Percentiles rank a stretch among this genome's conserved stretches.
Evolutionary conservation across 306 rosid species (phyloP).

Genomic region (Vicia sativa): DNA sequence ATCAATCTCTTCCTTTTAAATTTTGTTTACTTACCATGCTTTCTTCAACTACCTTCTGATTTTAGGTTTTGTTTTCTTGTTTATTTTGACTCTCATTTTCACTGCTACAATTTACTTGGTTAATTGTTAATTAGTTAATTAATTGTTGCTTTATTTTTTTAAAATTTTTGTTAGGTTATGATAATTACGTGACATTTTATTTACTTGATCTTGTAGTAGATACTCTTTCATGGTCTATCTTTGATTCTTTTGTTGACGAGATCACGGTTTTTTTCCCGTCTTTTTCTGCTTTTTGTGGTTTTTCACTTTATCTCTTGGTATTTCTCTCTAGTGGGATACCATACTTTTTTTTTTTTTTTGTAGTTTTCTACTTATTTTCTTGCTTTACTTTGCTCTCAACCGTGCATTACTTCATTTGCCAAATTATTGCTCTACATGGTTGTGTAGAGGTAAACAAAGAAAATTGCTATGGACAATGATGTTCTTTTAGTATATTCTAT

Average conservation of each 20-base stretch:
- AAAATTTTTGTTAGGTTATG: slow-evolving; percentile 7
- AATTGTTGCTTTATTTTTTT: slow-evolving; percentile 19
- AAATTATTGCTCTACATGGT: slow-evolving; percentile 27
- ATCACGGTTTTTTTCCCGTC: slow-evolving; percentile 62
- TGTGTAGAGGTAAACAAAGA: slow-evolving; percentile 36
- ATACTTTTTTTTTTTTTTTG: slow-evolving; percentile 19
- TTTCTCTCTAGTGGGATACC: slow-evolving; percentile 62
- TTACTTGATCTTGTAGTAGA: slow-evolving; percentile 35
- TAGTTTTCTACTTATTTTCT: slow-evolving; percentile 38
- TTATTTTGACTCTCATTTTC: slow-evolving; percentile 20
- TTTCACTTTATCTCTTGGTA: slow-evolving; percentile 47
- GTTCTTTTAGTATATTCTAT: slow-evolving; percentile 46
- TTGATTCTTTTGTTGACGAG: slow-evolving; percentile 62
- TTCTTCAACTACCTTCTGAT: no score
- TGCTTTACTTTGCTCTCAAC: slow-evolving; percentile 32
- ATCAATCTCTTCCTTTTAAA: slow-evolving; percentile 8
- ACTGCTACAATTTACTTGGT: not conserved
- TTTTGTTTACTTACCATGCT: no score
- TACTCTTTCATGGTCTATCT: slow-evolving; percentile 28
- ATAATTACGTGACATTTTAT: slow-evolving; percentile 45
- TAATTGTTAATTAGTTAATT: not conserved
- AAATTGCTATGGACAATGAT: slow-evolving; percentile 24
- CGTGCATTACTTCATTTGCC: slow-evolving; percentile 32
- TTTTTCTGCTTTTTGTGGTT: slow-evolving; percentile 65
- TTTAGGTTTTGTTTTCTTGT: not conserved